Base-by-base conservation (phyloP, 306 rosid genomes). In the Leucaena leucocephala region DNA sequence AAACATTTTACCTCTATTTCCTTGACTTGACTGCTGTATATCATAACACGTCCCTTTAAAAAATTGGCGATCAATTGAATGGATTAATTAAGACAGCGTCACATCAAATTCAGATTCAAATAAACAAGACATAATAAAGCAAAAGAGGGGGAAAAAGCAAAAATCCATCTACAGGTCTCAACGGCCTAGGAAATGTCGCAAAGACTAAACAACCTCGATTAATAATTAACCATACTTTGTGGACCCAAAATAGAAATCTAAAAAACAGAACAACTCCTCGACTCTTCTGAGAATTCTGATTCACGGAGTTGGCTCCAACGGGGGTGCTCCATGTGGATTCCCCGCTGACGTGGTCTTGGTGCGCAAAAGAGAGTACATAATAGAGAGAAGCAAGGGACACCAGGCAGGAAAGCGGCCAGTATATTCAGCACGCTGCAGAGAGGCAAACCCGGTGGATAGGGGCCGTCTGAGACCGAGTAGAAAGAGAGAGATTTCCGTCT, bases 291-390 rank as follows among this genome's bases (percentile, higher is more conserved):
- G 33, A 38, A 19, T 42, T 67, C 15, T 46, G 34, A 35, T 82
- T 88, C 97, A 91, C 90, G 97, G 82, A 71, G 62, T 4, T 83
- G 11, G 74, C 83, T 82, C 79, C 75, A 86, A 86, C 89, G 85
- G 73, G 72, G 87, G 67, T 17, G 36, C 48, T 80, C 87, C 93
- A 91, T 97, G 94, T 93, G 94, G 94, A 85, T 79, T 92, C 91
- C 89, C 85, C 87, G 85, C 48, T 86, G 93, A 93, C 94, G 91
- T 90, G 92, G 89, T 15, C 46, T 63, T 44, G 21, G 46, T 34
- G 72, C 21, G 42, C 44, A 52, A 68, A 44, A 33, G 57, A 12
- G 75, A 72, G 34, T 66, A 19, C n/a, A 46, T 33, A 21, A 21
- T 44, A 44, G 46, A 27, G 1, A 10, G n/a, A 44, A 50, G 43